Percentiles rank a stretch among this genome's conserved stretches.
Evolutionary conservation across 1,284 basidiomycete species (phyloP).

Genomic region (Termitomyces sp.): DNA sequence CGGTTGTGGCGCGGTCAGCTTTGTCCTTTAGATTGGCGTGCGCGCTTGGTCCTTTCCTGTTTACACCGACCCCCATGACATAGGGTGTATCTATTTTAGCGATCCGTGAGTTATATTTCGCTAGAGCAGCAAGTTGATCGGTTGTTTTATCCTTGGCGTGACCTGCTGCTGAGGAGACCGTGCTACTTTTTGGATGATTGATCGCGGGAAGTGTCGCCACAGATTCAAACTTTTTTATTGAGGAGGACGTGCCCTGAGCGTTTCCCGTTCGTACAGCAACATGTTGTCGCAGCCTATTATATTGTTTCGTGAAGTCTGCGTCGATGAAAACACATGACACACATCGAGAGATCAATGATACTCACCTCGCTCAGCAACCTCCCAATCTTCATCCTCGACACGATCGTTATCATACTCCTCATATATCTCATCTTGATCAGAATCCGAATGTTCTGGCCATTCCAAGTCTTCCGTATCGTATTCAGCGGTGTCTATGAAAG

Average conservation of each 20-base stretch:
- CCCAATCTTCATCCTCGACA: slow-evolving; percentile 91
- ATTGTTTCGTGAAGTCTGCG: slow-evolving; percentile 94
- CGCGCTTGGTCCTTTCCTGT: slow-evolving; percentile 85
- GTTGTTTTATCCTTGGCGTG: slow-evolving; percentile 48
- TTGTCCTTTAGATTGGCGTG: slow-evolving; percentile 89
- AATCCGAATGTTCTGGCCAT: slow-evolving; percentile 35
- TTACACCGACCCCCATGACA: slow-evolving; percentile 74
- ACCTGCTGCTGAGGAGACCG: slow-evolving; percentile 16
- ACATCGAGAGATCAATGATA: neutral
- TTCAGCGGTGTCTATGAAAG: slow-evolving; percentile 45
- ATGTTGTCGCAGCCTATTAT: slow-evolving; percentile 87
- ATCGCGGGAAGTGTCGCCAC: slow-evolving; percentile 68
- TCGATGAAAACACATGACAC: neutral
- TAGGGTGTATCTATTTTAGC: slow-evolving; percentile 73
- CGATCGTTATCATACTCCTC: slow-evolving; percentile 48
- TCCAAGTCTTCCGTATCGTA: slow-evolving; percentile 30
- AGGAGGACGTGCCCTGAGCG: slow-evolving; percentile 50
- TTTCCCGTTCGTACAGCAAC: slow-evolving; percentile 68
- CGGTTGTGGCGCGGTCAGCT: slow-evolving; percentile 88
- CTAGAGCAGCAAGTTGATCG: slow-evolving; percentile 64
- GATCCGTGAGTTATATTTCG: slow-evolving; percentile 67
- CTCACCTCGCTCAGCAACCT: slow-evolving; percentile 74
- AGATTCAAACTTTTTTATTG: slow-evolving; percentile 39
- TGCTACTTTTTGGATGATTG: slow-evolving; percentile 51
- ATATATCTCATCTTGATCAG: slow-evolving; percentile 35